Percentiles rank a stretch among this genome's conserved stretches.
These are phyloP conservation scores for Solanum sparsipilum DNA, from an alignment of 257 asterid species.

Conservation along the genomic window DNA sequence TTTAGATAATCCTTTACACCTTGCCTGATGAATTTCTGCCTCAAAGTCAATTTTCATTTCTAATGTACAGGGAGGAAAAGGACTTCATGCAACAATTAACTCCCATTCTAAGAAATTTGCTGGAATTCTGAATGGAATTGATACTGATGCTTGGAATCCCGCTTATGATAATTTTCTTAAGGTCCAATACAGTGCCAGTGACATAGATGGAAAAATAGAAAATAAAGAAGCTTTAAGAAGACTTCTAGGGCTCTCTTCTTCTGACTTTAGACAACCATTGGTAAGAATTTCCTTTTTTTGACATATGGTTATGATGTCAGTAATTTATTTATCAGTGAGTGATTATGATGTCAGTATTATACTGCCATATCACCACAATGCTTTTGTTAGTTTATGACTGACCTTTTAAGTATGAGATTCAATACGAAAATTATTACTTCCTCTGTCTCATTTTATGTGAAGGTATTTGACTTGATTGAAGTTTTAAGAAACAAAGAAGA, in stretches of 20 bases:
- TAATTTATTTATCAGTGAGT: not conserved
- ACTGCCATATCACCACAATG: not conserved
- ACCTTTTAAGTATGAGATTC: not conserved
- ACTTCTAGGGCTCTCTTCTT: conserved; percentile 52
- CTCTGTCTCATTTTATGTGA: not conserved
- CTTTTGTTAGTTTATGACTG: not conserved
- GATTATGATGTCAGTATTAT: not conserved
- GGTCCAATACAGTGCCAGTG: conserved; percentile 64
- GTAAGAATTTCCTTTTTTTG: conserved; percentile 22
- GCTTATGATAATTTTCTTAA: conserved; percentile 66
- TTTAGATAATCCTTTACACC: not conserved
- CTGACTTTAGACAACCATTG: conserved; percentile 55
- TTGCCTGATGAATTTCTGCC: not conserved
- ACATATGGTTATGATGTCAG: not conserved
- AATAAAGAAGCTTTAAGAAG: conserved; percentile 79
- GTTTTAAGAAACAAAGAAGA: not conserved
- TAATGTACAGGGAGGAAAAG: conserved; percentile 73
- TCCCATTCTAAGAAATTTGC: conserved; percentile 73
- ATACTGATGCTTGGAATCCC: conserved; percentile 92
- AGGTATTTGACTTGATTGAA: not conserved
- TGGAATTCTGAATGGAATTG: conserved; percentile 93
- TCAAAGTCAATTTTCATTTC: not conserved
- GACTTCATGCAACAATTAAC: conserved; percentile 64
- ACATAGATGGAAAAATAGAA: conserved; percentile 64
- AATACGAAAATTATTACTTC: not conserved